Base-by-base conservation (phyloP, 1,284 basidiomycete genomes). In the Cryptococcus sp. region DNA sequence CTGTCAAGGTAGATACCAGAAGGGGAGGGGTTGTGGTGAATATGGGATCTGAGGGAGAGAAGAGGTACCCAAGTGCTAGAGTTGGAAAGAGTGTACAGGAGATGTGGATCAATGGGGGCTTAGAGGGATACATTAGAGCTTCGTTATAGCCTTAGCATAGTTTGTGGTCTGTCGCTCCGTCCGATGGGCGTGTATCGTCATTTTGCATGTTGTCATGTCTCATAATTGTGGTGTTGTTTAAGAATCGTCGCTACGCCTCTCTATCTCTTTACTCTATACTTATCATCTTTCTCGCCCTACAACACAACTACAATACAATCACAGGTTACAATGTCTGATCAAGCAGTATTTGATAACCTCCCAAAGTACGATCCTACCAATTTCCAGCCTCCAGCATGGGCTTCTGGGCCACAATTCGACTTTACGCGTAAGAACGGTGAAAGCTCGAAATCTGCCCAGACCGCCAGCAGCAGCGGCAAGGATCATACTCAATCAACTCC, bases 51-150 rank as follows among this genome's bases (percentile, higher is more conserved):
- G 71, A 76, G 46, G 70, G 74, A 67, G 68, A 75, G 53, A 85
- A 82, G 74, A 74, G 69, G 36, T 96, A 93, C 67, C 64, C 67
- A 11, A 81, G 90, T 10, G 82, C 85, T 39, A 82, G 85, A 2
- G 85, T 97, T 1, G 92, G 92, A 10, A 78, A 83, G 41, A 93
- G 90, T 68, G 92, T 97, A 47, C 92, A 97, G 77, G 92, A 97
- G 74, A 78, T 97, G 46, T 79, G 77, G 77, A 72, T 78, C 23
- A 77, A 78, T 25, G 78, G 79, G 3, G 78, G 78, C 21, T 63
- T 80, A 18, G 79, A 80, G 57, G 77, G 77, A 11, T 80, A 77
- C 71, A 79, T 79, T 45, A 68, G 73, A 47, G 78, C 78, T 45
- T 75, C 77, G 34, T 74, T 78, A 54, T 77, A 69, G 53, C 21